Evolutionary conservation across 1,139 yeast genomes (phyloP).

Genomic region (Lodderomyces pseudojiufengensis): DNA sequence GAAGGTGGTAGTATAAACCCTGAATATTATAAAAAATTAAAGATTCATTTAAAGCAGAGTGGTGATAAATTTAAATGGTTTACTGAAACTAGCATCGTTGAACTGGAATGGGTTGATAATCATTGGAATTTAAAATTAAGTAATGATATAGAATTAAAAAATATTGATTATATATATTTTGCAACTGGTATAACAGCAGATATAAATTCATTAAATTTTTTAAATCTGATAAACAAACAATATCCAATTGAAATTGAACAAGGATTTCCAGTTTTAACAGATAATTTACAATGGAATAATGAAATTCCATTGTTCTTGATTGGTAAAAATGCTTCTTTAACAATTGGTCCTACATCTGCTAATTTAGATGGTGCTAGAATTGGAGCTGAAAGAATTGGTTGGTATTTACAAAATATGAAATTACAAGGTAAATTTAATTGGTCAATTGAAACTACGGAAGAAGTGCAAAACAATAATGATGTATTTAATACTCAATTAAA

Average conservation of each 20-base stretch:
- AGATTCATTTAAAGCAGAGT: constrained; percentile 29
- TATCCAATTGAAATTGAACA: constrained; percentile 29
- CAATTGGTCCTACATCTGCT: constrained; percentile 49
- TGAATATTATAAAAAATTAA: constrained; percentile 34
- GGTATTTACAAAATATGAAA: constrained; percentile 30
- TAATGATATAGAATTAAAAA: background rate
- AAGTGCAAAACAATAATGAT: constrained; percentile 6
- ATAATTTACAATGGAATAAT: constrained; percentile 41
- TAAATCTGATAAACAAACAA: constrained; percentile 23
- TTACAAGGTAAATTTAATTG: constrained; percentile 25
- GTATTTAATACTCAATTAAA: constrained; percentile 22
- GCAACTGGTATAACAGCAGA: constrained; percentile 43
- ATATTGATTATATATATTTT: constrained; percentile 36
- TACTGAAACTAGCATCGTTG: constrained; percentile 22
- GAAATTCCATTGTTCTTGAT: constrained; percentile 39
- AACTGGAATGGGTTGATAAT: constrained; percentile 21
- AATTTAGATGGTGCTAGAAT: constrained; percentile 47
- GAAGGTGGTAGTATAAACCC: constrained; percentile 51
- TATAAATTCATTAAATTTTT: constrained; percentile 26
- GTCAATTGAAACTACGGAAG: constrained; percentile 13
- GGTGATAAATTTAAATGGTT: constrained; percentile 24
- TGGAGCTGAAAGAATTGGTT: constrained; percentile 47
- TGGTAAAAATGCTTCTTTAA: constrained; percentile 44
- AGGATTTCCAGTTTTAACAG: constrained; percentile 45
- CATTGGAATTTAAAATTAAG: constrained; percentile 19